phyloP scores from a whole-genome alignment of 176 grass and related monocot genomes.

The Zoysia pacifica region DNA sequence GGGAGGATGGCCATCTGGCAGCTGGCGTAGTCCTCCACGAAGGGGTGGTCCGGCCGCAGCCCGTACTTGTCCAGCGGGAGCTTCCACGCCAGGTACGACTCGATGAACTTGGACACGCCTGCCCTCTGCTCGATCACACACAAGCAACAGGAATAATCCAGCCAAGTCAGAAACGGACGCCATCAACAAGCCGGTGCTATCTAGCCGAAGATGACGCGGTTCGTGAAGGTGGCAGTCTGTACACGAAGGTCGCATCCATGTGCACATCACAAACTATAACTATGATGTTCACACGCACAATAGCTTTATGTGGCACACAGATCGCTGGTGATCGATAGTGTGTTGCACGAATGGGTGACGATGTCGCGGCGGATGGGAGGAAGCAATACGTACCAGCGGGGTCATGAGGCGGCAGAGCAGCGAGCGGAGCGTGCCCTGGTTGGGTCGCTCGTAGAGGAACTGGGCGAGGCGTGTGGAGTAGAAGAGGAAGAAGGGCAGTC shows the following conservation, averaged over 20 bases:
- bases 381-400: constrained; percentile 56
- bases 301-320: too few species aligned
- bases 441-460: constrained; percentile 82
- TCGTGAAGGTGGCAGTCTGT: neutral
- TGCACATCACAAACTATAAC: constrained; percentile 2
- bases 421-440: constrained; percentile 65
- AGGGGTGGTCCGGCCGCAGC: constrained; percentile 81
- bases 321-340: neutral
- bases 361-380: neutral
- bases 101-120: constrained; percentile 88
- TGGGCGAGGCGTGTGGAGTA: constrained; percentile 84
- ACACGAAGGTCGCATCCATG: constrained; percentile 16
- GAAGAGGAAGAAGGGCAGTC: constrained; percentile 92
- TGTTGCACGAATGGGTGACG: neutral
- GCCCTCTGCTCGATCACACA: constrained; percentile 45
- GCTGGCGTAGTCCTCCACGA: constrained; percentile 94
- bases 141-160: neutral
- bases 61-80: constrained; percentile 82
- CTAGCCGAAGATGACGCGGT: neutral
- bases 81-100: constrained; percentile 92
- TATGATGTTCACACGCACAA: constrained; percentile 4
- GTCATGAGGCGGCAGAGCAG: constrained; percentile 65
- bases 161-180: neutral
- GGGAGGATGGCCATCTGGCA: constrained; percentile 99
- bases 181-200: neutral